Percentiles rank a stretch among this genome's conserved stretches.
Evolutionary conservation across 352 stramenopile species (phyloP).

Genomic region (Phytopythium aichiense): DNA sequence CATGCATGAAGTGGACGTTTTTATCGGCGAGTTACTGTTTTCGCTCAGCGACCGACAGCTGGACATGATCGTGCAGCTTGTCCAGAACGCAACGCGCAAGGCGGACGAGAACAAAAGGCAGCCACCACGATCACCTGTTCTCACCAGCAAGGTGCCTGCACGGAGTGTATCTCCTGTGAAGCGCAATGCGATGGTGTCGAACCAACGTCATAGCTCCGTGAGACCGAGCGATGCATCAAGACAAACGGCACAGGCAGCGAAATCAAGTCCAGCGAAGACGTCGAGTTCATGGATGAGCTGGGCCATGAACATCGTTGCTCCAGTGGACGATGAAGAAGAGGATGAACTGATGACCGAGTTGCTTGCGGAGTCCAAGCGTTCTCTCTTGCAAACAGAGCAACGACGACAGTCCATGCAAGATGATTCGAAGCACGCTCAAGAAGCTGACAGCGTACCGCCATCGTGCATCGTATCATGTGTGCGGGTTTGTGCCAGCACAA

Average conservation of each 20-base stretch:
- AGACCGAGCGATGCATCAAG: background rate
- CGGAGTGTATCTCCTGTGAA: background rate
- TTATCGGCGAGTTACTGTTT: constrained; percentile 65
- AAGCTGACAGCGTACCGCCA: constrained; percentile 9
- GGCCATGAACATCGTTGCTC: constrained; percentile 60
- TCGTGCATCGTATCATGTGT: constrained; percentile 35
- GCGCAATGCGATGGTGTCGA: background rate
- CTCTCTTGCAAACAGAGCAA: constrained; percentile 27
- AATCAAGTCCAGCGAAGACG: constrained; percentile 7
- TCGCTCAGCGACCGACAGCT: constrained; percentile 82
- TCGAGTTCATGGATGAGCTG: constrained; percentile 58
- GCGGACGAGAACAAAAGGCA: constrained; percentile 14
- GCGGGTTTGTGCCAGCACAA: constrained; percentile 52
- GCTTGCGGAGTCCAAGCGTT: constrained; percentile 58
- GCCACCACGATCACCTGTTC: background rate
- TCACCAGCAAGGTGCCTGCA: background rate
- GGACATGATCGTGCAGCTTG: constrained; percentile 71
- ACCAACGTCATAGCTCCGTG: background rate
- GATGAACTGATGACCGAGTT: constrained; percentile 68
- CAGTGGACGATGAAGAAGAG: constrained; percentile 47
- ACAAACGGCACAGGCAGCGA: background rate
- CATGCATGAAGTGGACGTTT: constrained; percentile 69
- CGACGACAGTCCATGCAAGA: constrained; percentile 10
- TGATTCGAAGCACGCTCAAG: constrained; percentile 10
- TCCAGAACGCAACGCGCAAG: constrained; percentile 34